Percentiles rank a stretch among this genome's conserved stretches.
phyloP scores from a whole-genome alignment of 169 alveolate genomes.

The Plasmodium gallinaceum region DNA sequence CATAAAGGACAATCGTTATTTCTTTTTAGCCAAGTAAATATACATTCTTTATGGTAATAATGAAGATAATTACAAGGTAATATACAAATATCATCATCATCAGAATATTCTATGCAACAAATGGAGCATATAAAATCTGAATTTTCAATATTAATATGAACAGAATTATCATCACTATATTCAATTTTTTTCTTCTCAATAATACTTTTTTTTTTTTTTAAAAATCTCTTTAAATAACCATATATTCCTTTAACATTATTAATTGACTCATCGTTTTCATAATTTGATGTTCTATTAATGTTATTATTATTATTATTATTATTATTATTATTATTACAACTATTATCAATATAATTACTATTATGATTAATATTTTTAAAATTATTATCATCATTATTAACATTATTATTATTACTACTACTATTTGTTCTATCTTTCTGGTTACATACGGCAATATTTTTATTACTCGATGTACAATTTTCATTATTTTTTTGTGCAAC shows the following conservation, averaged over 20 bases:
- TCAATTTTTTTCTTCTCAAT: conserved; percentile 25
- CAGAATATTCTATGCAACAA: conserved; percentile 42
- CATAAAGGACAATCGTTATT: conserved; percentile 86
- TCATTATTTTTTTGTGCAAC: not conserved
- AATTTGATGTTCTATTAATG: not conserved
- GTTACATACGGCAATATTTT: too few species aligned
- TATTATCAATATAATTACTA: not conserved
- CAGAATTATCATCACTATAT: conserved; percentile 10
- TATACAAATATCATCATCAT: conserved; percentile 81
- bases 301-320: not conserved
- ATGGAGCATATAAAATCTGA: conserved; percentile 59
- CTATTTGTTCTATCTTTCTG: too few species aligned
- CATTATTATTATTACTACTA: not conserved
- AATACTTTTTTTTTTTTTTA: conserved; percentile 43
- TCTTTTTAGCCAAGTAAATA: conserved; percentile 83
- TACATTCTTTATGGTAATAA: conserved; percentile 85
- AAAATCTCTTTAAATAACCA: conserved; percentile 45
- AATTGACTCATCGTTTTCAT: not conserved
- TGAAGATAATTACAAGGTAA: conserved; percentile 87
- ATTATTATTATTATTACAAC: not conserved
- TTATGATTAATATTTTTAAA: not conserved
- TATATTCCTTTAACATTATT: conserved; percentile 18
- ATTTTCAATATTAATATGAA: conserved; percentile 51
- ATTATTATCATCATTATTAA: not conserved
- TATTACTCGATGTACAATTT: not conserved